A percentile compares a stretch with the other conserved stretches of the same genome.
Evolutionary conservation across 768 basidiomycete genomes (phyloP).

Genomic region (Mycena leptocephala): DNA sequence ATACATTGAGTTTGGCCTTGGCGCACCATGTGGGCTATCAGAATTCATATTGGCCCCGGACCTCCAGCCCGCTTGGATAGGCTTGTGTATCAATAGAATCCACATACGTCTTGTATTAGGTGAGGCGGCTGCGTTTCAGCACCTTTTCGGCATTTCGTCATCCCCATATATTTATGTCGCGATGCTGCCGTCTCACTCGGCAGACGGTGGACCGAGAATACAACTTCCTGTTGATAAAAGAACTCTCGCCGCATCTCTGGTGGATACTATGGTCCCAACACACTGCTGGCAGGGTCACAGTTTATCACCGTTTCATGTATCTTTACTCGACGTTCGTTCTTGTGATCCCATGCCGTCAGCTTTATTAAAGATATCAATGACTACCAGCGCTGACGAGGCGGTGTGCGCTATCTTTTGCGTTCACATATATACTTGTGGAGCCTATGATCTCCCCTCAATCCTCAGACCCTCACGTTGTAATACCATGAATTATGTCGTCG

Average conservation of each 20-base stretch:
- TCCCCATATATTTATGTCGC: not conserved
- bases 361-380: not conserved
- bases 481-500: conserved; percentile 27
- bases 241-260: too few relatives aligned
- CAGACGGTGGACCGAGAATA: too few relatives aligned
- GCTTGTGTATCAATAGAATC: too few relatives aligned
- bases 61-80: too few relatives aligned
- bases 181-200: not conserved
- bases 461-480: not conserved
- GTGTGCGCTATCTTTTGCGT: not conserved
- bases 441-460: not conserved
- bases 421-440: not conserved
- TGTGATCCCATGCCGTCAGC: not conserved
- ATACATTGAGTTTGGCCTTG: too few relatives aligned
- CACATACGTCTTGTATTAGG: too few relatives aligned
- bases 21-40: too few relatives aligned
- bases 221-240: too few relatives aligned
- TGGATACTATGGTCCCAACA: too few relatives aligned
- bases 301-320: not conserved
- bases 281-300: not conserved
- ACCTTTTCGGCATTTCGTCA: too few relatives aligned
- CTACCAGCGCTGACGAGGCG: not conserved
- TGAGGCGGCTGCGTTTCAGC: too few relatives aligned
- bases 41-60: too few relatives aligned
- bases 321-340: not conserved